These are phyloP conservation scores for Alternaria longipes DNA, from an alignment of 2,329 filamentous ascomycete genomes.

Conservation along the genomic window DNA sequence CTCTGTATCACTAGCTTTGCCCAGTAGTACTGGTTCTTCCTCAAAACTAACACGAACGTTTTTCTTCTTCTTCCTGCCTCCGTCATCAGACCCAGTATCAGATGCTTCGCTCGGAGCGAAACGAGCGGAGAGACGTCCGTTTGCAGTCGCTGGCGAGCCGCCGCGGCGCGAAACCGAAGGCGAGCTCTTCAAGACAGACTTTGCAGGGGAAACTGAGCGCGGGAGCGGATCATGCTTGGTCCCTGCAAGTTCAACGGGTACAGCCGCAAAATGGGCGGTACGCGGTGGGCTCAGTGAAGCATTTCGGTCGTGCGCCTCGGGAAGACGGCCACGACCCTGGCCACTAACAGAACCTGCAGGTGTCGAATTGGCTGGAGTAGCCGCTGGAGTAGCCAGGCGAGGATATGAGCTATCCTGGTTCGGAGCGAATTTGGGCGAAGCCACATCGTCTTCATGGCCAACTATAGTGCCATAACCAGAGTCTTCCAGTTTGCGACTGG, in stretches of 20 bases:
- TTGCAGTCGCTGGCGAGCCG: conserved; percentile 59
- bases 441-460: conserved; percentile 13
- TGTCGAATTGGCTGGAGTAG: conserved; percentile 17
- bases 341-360: conserved; percentile 14
- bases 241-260: conserved; percentile 61
- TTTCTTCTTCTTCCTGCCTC: conserved; percentile 60
- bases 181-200: conserved; percentile 76
- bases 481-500: conserved; percentile 27
- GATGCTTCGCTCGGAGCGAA: conserved; percentile 64
- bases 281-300: conserved; percentile 69
- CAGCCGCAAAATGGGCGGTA: conserved; percentile 71
- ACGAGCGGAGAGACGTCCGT: conserved; percentile 58
- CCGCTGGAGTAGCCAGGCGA: conserved; percentile 26
- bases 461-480: conserved; percentile 17
- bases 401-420: conserved; percentile 44
- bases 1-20: conserved; percentile 50
- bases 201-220: conserved; percentile 77
- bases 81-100: conserved; percentile 62
- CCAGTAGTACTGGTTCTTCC: conserved; percentile 68
- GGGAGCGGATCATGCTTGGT: conserved; percentile 74
- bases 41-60: conserved; percentile 81
- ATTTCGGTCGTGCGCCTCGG: conserved; percentile 41
- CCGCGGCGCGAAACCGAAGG: conserved; percentile 62
- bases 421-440: conserved; percentile 31
- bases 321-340: conserved; percentile 28